Conservation (phyloP, 1,139 yeast species). For the Keqinozyma sinolaborantium region DNA sequence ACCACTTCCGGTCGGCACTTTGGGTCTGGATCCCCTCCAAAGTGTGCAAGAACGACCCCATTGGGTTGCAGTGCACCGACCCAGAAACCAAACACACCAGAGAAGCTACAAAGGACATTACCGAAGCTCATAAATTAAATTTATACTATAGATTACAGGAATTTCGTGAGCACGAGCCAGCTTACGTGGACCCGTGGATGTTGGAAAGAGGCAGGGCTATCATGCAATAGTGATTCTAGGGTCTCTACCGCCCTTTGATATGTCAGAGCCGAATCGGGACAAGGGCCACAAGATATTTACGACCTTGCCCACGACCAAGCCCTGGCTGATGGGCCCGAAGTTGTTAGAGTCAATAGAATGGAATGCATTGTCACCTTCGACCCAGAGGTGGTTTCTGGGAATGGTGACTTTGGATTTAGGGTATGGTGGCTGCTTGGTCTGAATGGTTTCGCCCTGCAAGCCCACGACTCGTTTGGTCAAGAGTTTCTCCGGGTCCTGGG, state of each 20-base stretch:
- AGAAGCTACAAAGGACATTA: conserved; percentile 13
- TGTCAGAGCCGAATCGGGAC: conserved; percentile 42
- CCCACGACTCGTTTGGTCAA: conserved; percentile 79
- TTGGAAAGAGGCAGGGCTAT: neutral
- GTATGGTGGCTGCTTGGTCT: conserved; percentile 56
- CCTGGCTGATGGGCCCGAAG: conserved; percentile 83
- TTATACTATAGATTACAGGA: conserved; percentile 8
- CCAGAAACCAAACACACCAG: conserved; percentile 15
- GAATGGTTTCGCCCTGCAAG: conserved; percentile 63
- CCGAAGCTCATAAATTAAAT: conserved; percentile 9
- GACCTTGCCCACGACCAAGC: conserved; percentile 73
- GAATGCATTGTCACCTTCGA: conserved; percentile 85
- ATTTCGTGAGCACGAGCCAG: conserved; percentile 1
- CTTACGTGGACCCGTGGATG: conserved; percentile 7
- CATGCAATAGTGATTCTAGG: conserved; percentile 3
- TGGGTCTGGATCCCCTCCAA: conserved; percentile 30
- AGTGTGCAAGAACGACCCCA: conserved; percentile 16
- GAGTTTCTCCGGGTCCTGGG: conserved; percentile 68
- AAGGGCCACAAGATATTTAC: conserved; percentile 66
- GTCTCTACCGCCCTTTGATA: conserved; percentile 15
- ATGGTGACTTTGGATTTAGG: conserved; percentile 59
- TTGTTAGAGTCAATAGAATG: conserved; percentile 82
- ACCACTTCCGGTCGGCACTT: conserved; percentile 25
- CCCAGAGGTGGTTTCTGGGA: conserved; percentile 87
- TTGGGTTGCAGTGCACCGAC: conserved; percentile 19